Base-by-base conservation (phyloP, 2,329 filamentous ascomycete genomes). In the Fusarium dimerum region DNA sequence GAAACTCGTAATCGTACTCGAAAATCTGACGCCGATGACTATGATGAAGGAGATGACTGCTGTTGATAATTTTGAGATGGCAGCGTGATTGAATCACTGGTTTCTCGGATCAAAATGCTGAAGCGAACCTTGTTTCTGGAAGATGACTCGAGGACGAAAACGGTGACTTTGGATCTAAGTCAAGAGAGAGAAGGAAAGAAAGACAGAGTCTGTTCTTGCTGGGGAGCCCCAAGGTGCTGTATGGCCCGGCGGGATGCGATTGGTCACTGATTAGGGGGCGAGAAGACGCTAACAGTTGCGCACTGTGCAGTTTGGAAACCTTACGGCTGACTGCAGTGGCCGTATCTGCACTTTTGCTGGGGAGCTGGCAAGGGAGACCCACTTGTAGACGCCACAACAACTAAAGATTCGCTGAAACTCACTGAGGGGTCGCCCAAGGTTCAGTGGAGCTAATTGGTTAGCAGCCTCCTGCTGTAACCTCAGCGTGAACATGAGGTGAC, bases 51-150 rank as follows among this genome's bases (percentile, higher is more conserved):
- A 39, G 43, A 45, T 43, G 48, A 52, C 53, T 41, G 45, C 45
- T 59, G 32, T n/a, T 29, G 41, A 32, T 53, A 46, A 48, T 51
- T 61, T 56, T 43, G 50, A 55, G 44, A 48, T 56, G 20, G 47
- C 49, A 49, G 54, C 51, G 48, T 39, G 40, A 55, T 55, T 48
- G 55, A 42, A 52, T 50, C 50, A 54, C 54, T 30, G 55, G 29
- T 38, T 34, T 32, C 30, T 45, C 45, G 50, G 52, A 34, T 56
- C 40, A 48, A 54, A 55, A 40, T 29, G 53, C 45, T 60, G 55
- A 52, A 55, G 45, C 55, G 55, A 64, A 61, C 55, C 60, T 63
- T 64, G 63, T 54, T 64, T 63, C 20, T 56, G 47, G 55, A 52
- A 39, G 43, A 56, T 43, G 46, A 60, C 51, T 58, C 32, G 58